phyloP scores from a whole-genome alignment of 805 yeast species.

The Yarrowia deformans region DNA sequence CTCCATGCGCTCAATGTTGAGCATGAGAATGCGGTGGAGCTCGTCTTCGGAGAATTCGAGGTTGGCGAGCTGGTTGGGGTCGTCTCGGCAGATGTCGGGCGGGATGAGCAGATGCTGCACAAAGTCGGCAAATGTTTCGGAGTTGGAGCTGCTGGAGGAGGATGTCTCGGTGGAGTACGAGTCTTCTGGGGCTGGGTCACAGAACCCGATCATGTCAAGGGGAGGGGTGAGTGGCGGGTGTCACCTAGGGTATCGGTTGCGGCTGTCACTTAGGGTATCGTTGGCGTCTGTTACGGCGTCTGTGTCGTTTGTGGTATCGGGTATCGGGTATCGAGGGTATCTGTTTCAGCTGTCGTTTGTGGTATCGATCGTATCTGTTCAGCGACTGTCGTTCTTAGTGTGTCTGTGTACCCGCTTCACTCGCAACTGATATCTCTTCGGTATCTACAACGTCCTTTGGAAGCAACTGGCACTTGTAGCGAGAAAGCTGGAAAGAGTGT shows the following conservation, averaged over 20 bases:
- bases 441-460: background rate
- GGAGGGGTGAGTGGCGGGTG: no score
- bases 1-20: constrained; percentile 14
- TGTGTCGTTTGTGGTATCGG: background rate
- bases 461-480: background rate
- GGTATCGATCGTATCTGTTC: background rate
- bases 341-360: background rate
- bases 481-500: background rate
- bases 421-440: background rate
- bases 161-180: constrained; percentile 29
- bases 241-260: background rate
- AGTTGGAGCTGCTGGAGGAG: background rate
- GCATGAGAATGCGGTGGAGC: constrained; percentile 23
- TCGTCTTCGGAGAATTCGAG: constrained; percentile 15
- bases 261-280: background rate
- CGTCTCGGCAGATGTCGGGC: constrained; percentile 1
- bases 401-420: no score
- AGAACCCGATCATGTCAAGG: constrained; percentile 24
- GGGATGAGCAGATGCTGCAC: constrained; percentile 18
- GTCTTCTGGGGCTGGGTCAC: constrained; percentile 34
- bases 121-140: constrained; percentile 18
- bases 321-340: background rate
- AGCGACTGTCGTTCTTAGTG: background rate
- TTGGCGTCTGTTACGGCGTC: background rate
- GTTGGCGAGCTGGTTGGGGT: background rate